These are phyloP conservation scores for Cyberlindnera petersonii DNA, from an alignment of 805 yeast genomes.

Conservation along the genomic window DNA sequence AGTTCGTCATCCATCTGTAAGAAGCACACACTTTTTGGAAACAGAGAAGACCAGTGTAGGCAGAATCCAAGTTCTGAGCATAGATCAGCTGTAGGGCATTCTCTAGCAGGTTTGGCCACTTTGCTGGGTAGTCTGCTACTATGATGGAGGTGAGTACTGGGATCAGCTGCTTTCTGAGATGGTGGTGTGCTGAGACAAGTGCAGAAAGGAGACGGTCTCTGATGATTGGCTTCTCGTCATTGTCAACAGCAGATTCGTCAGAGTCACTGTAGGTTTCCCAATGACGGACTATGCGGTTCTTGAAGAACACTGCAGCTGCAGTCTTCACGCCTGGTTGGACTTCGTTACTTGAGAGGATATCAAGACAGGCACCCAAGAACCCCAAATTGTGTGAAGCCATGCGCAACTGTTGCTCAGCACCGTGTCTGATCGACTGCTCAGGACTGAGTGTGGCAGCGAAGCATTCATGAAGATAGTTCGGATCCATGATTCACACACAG, in stretches of 20 bases:
- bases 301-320: slow-evolving; percentile 80
- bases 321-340: slow-evolving; percentile 51
- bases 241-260: slow-evolving; percentile 43
- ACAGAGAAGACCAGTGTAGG: slow-evolving; percentile 66
- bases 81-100: slow-evolving; percentile 43
- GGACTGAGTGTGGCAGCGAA: slow-evolving; percentile 77
- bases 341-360: slow-evolving; percentile 55
- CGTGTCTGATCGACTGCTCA: slow-evolving; percentile 53
- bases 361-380: slow-evolving; percentile 78
- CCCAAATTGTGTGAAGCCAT: slow-evolving; percentile 59
- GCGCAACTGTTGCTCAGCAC: slow-evolving; percentile 67
- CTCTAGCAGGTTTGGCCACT: slow-evolving; percentile 54
- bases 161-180: slow-evolving; percentile 39
- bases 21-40: slow-evolving; percentile 65
- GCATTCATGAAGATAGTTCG: slow-evolving; percentile 61
- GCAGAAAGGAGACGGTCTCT: slow-evolving; percentile 66
- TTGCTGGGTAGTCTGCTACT: slow-evolving; percentile 43
- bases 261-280: slow-evolving; percentile 47
- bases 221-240: slow-evolving; percentile 71
- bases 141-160: slow-evolving; percentile 54
- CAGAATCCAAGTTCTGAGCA: slow-evolving; percentile 38
- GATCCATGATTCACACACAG: slow-evolving; percentile 57
- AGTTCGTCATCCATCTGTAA: slow-evolving; percentile 68
- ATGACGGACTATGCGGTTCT: slow-evolving; percentile 61
- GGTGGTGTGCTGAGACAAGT: slow-evolving; percentile 44